These are phyloP conservation scores for Oenanthe javanica DNA, from an alignment of 140 eudicot genomes.

Conservation along the genomic window DNA sequence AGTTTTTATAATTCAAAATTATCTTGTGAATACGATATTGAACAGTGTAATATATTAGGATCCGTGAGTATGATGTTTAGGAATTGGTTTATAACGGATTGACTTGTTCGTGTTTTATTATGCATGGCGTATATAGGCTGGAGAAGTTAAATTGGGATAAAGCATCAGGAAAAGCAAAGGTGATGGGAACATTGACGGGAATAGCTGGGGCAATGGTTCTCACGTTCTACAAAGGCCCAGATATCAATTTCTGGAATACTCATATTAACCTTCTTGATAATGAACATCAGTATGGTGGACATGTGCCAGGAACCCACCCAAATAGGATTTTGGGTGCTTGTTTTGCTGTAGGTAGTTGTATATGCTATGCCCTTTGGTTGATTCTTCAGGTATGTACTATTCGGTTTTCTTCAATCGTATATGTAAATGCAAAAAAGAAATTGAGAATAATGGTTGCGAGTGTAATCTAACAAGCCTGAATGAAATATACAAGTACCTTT, in stretches of 20 bases:
- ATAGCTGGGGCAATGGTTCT: slow-evolving; percentile 69
- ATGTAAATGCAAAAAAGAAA: not conserved
- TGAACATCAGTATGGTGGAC: slow-evolving; percentile 8
- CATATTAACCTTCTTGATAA: slow-evolving; percentile 35
- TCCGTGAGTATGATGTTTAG: not conserved
- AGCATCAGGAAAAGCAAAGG: slow-evolving; percentile 51
- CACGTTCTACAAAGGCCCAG: slow-evolving; percentile 57
- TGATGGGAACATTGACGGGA: slow-evolving; percentile 45
- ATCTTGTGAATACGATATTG: too few species aligned
- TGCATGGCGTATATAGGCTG: slow-evolving; percentile 31
- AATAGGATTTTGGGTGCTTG: slow-evolving; percentile 27
- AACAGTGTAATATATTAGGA: too few species aligned
- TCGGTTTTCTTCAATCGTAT: not conserved
- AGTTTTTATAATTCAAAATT: too few species aligned
- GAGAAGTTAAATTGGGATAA: slow-evolving; percentile 50
- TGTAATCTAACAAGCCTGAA: not conserved
- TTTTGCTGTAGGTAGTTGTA: slow-evolving; percentile 28
- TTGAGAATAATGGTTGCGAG: not conserved
- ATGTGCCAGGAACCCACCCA: slow-evolving; percentile 6
- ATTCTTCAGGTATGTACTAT: slow-evolving; percentile 25
- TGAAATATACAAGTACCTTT: too few species aligned
- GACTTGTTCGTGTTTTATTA: not conserved
- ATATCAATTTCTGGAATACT: slow-evolving; percentile 34
- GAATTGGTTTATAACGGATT: not conserved
- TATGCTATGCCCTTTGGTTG: slow-evolving; percentile 30